These are phyloP conservation scores for Magnolia kwangsiensis DNA, from an alignment of 164 flowering plant genomes.

Conservation along the genomic window DNA sequence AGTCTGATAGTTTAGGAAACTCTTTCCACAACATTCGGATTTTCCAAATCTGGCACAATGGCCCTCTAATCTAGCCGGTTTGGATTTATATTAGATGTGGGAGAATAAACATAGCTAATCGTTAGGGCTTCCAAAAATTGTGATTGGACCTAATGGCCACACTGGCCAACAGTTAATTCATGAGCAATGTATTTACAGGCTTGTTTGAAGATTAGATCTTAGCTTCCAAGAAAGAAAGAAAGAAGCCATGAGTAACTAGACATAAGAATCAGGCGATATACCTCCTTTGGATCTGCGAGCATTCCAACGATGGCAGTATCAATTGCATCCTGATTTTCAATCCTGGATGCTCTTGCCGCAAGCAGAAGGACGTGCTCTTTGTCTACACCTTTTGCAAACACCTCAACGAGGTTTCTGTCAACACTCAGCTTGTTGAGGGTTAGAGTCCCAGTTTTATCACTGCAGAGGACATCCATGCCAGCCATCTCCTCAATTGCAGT, in stretches of 20 bases:
- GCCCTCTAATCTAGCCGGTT: too few species aligned
- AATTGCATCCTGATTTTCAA: slow-evolving; percentile 44
- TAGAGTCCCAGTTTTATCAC: slow-evolving; percentile 41
- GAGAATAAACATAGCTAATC: too few species aligned
- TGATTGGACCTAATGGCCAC: too few species aligned
- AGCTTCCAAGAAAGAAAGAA: too few species aligned
- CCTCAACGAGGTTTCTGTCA: slow-evolving; percentile 36
- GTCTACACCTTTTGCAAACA: slow-evolving; percentile 36
- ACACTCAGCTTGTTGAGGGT: slow-evolving; percentile 43
- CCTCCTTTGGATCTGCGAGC: slow-evolving; percentile 47
- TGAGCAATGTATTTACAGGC: too few species aligned
- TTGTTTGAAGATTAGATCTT: too few species aligned
- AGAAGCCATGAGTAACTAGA: background rate
- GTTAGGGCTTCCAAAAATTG: too few species aligned
- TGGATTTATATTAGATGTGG: too few species aligned
- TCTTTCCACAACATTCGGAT: too few species aligned
- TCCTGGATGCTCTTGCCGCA: slow-evolving; percentile 44
- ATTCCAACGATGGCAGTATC: slow-evolving; percentile 45
- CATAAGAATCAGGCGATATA: slow-evolving; percentile 12
- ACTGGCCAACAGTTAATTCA: too few species aligned
- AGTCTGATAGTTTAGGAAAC: too few species aligned
- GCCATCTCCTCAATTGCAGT: slow-evolving; percentile 90
- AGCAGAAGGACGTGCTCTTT: slow-evolving; percentile 35
- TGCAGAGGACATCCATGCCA: slow-evolving; percentile 64
- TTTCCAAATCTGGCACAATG: too few species aligned